Conservation (phyloP, 768 basidiomycete genomes). For the Albatrellus ellisii region DNA sequence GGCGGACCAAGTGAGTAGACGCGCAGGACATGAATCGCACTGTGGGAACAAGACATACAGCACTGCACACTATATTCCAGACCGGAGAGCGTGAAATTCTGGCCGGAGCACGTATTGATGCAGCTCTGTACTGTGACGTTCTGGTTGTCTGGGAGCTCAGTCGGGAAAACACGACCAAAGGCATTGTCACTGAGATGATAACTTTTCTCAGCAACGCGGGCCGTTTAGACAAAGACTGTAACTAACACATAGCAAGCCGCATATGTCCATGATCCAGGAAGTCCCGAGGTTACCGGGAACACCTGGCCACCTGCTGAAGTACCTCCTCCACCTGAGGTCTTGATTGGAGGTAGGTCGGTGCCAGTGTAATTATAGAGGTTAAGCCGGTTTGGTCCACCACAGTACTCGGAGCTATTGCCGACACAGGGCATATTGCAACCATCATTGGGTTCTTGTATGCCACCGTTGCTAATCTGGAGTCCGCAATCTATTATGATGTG, state of each 20-base stretch:
- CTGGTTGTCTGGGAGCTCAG: constrained; percentile 24
- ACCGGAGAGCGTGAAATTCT: constrained; percentile 55
- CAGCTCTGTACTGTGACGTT: constrained; percentile 50
- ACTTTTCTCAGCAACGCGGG: background rate
- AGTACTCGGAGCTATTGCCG: constrained; percentile 52
- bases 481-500: constrained; percentile 33
- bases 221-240: background rate
- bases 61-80: constrained; percentile 46
- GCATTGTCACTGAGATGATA: constrained; percentile 34
- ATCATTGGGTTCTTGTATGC: constrained; percentile 30
- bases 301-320: constrained; percentile 20
- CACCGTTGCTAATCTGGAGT: constrained; percentile 29
- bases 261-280: constrained; percentile 11
- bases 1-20: background rate
- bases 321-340: constrained; percentile 20
- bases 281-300: constrained; percentile 5
- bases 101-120: constrained; percentile 38
- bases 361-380: constrained; percentile 64
- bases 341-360: constrained; percentile 26
- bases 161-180: constrained; percentile 45
- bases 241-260: constrained; percentile 38
- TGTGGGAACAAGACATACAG: constrained; percentile 25
- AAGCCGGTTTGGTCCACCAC: constrained; percentile 58
- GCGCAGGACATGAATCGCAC: constrained; percentile 1
- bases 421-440: constrained; percentile 58